Conservation (phyloP, 352 stramenopile species). For the Phytophthora megakarya region DNA sequence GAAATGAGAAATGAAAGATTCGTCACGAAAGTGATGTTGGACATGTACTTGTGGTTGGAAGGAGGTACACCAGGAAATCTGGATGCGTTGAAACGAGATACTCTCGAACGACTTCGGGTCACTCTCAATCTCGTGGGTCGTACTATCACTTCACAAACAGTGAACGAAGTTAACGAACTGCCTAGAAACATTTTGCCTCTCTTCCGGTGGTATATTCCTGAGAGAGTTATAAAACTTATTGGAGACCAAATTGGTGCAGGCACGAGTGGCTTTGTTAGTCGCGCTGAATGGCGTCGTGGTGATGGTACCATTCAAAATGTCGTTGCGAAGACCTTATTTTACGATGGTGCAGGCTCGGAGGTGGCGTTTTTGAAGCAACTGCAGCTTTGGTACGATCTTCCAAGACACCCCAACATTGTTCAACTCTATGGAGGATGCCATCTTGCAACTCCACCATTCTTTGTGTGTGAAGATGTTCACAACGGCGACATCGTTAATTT, state of each 20-base stretch:
- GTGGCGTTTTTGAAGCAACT: too few species aligned
- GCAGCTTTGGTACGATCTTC: too few species aligned
- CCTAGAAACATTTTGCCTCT: not conserved
- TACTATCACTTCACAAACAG: slow-evolving; percentile 1
- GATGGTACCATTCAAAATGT: slow-evolving; percentile 27
- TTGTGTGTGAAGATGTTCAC: slow-evolving; percentile 38
- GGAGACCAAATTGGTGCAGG: not conserved
- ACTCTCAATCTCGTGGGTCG: not conserved
- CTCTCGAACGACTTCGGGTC: slow-evolving; percentile 6
- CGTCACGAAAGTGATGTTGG: slow-evolving; percentile 8
- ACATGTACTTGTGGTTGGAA: slow-evolving; percentile 6
- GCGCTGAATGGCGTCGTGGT: not conserved
- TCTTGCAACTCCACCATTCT: slow-evolving; percentile 23
- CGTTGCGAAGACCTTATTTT: slow-evolving; percentile 3
- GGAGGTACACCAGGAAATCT: not conserved
- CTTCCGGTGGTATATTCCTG: slow-evolving; percentile 22
- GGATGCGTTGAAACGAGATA: not conserved
- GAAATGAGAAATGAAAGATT: not conserved
- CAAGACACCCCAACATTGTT: slow-evolving; percentile 13
- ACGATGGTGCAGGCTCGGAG: not conserved
- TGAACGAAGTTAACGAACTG: too few species aligned
- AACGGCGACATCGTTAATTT: slow-evolving; percentile 26
- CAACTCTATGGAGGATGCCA: slow-evolving; percentile 39
- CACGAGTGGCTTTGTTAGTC: not conserved
- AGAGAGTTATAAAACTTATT: slow-evolving; percentile 5